phyloP scores from a whole-genome alignment of 176 grass and related monocot species.

The Bromus sterilis region DNA sequence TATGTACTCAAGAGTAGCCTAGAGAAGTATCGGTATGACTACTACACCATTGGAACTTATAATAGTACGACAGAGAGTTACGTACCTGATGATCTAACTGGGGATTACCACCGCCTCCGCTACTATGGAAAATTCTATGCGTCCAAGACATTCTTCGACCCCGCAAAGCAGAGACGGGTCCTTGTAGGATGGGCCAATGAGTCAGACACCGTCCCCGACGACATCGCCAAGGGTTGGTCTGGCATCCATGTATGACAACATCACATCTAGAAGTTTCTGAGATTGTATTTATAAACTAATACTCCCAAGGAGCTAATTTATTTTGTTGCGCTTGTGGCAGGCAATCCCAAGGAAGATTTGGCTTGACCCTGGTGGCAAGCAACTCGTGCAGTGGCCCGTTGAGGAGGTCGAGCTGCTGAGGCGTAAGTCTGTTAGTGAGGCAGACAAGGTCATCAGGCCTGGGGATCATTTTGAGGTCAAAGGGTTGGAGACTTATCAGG shows the following conservation, averaged over 20 bases:
- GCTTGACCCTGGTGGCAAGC: slow-evolving; percentile 32
- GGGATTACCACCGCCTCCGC: slow-evolving; percentile 17
- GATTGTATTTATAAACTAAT: neutral
- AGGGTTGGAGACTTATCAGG: slow-evolving; percentile 39
- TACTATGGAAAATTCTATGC: slow-evolving; percentile 87
- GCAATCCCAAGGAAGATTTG: slow-evolving; percentile 29
- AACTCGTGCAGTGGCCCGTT: slow-evolving; percentile 52
- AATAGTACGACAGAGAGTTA: slow-evolving; percentile 12
- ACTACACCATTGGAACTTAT: slow-evolving; percentile 1
- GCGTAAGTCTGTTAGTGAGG: slow-evolving; percentile 5
- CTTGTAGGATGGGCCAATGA: slow-evolving; percentile 61
- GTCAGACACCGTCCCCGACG: slow-evolving; percentile 22
- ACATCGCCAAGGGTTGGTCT: slow-evolving; percentile 45
- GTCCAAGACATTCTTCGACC: slow-evolving; percentile 65
- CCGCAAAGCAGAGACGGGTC: slow-evolving; percentile 34
- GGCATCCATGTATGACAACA: slow-evolving; percentile 40
- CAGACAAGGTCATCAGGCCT: neutral
- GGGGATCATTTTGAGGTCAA: slow-evolving; percentile 29
- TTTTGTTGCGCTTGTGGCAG: neutral
- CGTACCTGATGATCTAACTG: slow-evolving; percentile 16
- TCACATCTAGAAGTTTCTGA: neutral
- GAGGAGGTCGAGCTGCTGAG: slow-evolving; percentile 45
- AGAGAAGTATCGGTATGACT: neutral
- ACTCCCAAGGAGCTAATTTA: neutral
- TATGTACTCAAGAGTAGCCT: slow-evolving; percentile 51